phyloP scores from a whole-genome alignment of 2,329 filamentous ascomycete species.

The Cladophialophora yegresii region DNA sequence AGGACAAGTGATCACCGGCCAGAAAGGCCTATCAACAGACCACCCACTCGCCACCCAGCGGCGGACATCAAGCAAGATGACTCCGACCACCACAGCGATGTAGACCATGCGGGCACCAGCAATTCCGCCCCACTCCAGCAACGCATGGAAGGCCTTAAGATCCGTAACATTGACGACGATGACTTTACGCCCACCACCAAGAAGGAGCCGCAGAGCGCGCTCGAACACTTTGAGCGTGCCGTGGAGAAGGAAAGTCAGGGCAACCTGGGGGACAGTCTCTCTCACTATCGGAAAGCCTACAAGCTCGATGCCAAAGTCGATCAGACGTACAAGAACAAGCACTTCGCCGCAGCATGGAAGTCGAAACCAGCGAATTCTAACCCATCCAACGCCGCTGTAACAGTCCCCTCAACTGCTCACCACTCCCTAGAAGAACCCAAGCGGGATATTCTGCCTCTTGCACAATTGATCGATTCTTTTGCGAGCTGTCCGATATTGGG shows the following conservation, averaged over 20 bases:
- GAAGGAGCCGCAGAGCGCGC: slow-evolving; percentile 68
- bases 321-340: slow-evolving; percentile 82
- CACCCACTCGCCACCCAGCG: slow-evolving; percentile 46
- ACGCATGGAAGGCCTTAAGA: slow-evolving; percentile 42
- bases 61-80: slow-evolving; percentile 46
- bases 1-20: slow-evolving; percentile 26
- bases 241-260: slow-evolving; percentile 85
- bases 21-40: slow-evolving; percentile 39
- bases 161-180: slow-evolving; percentile 44
- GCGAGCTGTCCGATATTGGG: slow-evolving; percentile 68
- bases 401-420: slow-evolving; percentile 58
- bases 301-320: slow-evolving; percentile 83
- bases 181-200: slow-evolving; percentile 40
- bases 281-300: slow-evolving; percentile 86
- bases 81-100: slow-evolving; percentile 39
- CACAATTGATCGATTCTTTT: slow-evolving; percentile 76
- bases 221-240: slow-evolving; percentile 91
- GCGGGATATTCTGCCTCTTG: slow-evolving; percentile 50
- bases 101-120: slow-evolving; percentile 38
- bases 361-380: slow-evolving; percentile 52
- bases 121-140: slow-evolving; percentile 37
- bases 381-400: slow-evolving; percentile 54
- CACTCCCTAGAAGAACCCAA: slow-evolving; percentile 56
- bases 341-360: slow-evolving; percentile 66
- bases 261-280: slow-evolving; percentile 83